Evolutionary conservation across 2,329 filamentous ascomycete species (phyloP), one percentile per base, ranked within the genome.

Genomic region (Penicillium sp.): DNA sequence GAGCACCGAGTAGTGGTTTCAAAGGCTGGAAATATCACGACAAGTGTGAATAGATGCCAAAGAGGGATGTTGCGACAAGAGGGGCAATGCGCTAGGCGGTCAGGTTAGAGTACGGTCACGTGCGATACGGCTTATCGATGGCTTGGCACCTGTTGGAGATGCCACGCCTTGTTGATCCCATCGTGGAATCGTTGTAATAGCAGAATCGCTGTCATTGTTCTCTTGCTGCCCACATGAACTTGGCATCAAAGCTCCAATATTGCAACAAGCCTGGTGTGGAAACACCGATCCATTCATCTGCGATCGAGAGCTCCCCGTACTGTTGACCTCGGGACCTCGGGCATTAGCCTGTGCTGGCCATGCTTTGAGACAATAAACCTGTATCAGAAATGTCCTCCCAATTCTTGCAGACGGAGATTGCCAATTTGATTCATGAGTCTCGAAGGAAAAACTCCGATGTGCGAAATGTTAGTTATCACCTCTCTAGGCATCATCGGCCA

Each of bases 371-470:
- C 61, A 61, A 45, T 60, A 53, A 55, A 53, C 52, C 38, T 36
- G 41, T 60, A 57, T 66, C 70, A 68, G 73, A 75, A 87, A 96
- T 96, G 92, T 96, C 92, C 75, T 89, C 91, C 69, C 91, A 96
- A 83, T 87, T 96, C 70, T 84, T 97, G 70, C 87, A 88, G 71
- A 88, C 90, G 58, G 93, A 97, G 83, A 85, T 97, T 74, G 86
- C 89, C 70, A 96, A 91, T 78, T 86, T 97, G 74, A 89, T 96
- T 69, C 91, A 96, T 76, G 94, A 99, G 80, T 94, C 93, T 73
- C 97, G 96, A 78, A 86, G 93, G 70, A 97, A 96, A 78, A 89
- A 97, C 75, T 86, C 89, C 66, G 94, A 97, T 69, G 82, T 99
- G 53, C 87, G 90, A 79, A 90, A 89, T 83, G 83, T 75, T 57